A percentile compares a stretch with the other conserved stretches of the same genome.
Conservation (phyloP, 2,329 filamentous ascomycete genomes). For the Peltaster fructicola region DNA sequence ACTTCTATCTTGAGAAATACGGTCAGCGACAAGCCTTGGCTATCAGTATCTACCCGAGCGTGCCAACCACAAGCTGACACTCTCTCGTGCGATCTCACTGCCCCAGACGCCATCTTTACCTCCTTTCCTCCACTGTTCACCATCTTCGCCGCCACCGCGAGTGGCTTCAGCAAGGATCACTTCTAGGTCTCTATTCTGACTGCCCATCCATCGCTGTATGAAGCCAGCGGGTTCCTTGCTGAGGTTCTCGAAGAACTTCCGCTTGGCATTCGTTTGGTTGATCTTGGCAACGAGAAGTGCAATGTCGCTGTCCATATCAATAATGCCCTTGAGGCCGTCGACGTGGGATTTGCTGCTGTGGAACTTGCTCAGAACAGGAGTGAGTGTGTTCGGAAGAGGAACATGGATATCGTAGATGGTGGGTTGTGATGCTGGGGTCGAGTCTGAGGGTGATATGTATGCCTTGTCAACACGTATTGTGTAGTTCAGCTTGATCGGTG, state of each 20-base stretch:
- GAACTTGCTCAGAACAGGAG: constrained; percentile 40
- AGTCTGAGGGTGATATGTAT: constrained; percentile 44
- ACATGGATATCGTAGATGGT: constrained; percentile 84
- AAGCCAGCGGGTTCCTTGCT: constrained; percentile 71
- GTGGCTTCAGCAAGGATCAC: constrained; percentile 70
- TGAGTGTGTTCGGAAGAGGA: constrained; percentile 65
- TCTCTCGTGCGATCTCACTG: constrained; percentile 41
- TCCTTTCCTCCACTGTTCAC: constrained; percentile 51
- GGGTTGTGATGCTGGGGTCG: constrained; percentile 44
- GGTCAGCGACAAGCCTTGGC: too few species aligned
- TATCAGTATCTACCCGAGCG: too few species aligned
- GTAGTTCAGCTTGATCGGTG: constrained; percentile 70
- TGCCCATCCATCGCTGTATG: constrained; percentile 72
- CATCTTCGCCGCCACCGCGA: constrained; percentile 33
- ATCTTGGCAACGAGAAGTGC: constrained; percentile 69
- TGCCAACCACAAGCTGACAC: constrained; percentile 40
- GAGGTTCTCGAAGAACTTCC: constrained; percentile 67
- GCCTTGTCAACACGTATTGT: constrained; percentile 73
- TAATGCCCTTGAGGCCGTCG: constrained; percentile 57
- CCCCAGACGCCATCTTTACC: constrained; percentile 47
- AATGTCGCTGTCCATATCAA: constrained; percentile 65
- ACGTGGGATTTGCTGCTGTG: constrained; percentile 29
- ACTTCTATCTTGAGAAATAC: too few species aligned
- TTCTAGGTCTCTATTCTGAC: constrained; percentile 79
- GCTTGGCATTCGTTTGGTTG: constrained; percentile 71